These are phyloP conservation scores for Meira nashicola DNA, from an alignment of 1,284 basidiomycete genomes.

Conservation along the genomic window DNA sequence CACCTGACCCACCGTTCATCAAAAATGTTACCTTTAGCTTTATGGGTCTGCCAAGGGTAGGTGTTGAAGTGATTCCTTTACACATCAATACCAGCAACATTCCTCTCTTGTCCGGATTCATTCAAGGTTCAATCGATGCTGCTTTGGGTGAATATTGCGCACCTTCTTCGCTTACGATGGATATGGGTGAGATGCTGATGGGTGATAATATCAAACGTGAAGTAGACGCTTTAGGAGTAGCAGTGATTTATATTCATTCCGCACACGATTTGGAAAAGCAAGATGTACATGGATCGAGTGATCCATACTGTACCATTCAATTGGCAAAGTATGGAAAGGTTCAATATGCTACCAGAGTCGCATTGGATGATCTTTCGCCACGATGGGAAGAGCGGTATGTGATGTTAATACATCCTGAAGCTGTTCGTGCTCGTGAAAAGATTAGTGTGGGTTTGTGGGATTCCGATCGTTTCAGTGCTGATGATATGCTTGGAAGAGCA, in stretches of 20 bases:
- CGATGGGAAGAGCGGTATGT: conserved; percentile 35
- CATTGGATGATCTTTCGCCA: conserved; percentile 30
- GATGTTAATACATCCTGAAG: conserved; percentile 27
- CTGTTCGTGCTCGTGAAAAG: conserved; percentile 26
- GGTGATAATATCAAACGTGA: conserved; percentile 39
- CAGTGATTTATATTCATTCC: conserved; percentile 29
- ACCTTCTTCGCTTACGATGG: conserved; percentile 29
- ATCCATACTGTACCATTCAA: conserved; percentile 35
- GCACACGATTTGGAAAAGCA: conserved; percentile 33
- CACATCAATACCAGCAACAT: conserved; percentile 29
- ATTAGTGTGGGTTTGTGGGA: conserved; percentile 52
- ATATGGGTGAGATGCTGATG: conserved; percentile 36
- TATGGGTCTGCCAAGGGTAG: conserved; percentile 27
- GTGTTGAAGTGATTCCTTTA: conserved; percentile 31
- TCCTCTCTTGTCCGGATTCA: conserved; percentile 30
- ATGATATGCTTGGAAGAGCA: conserved; percentile 55
- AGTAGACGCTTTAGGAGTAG: conserved; percentile 31
- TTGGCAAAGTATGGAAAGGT: conserved; percentile 28
- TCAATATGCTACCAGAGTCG: conserved; percentile 30
- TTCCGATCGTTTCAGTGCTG: conserved; percentile 55
- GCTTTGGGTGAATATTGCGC: conserved; percentile 33
- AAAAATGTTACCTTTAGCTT: conserved; percentile 34
- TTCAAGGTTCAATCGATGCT: conserved; percentile 37
- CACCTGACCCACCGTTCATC: conserved; percentile 34
- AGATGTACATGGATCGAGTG: conserved; percentile 25